Base-by-base conservation (phyloP, 805 yeast genomes). In the Metschnikowia cubensis region DNA sequence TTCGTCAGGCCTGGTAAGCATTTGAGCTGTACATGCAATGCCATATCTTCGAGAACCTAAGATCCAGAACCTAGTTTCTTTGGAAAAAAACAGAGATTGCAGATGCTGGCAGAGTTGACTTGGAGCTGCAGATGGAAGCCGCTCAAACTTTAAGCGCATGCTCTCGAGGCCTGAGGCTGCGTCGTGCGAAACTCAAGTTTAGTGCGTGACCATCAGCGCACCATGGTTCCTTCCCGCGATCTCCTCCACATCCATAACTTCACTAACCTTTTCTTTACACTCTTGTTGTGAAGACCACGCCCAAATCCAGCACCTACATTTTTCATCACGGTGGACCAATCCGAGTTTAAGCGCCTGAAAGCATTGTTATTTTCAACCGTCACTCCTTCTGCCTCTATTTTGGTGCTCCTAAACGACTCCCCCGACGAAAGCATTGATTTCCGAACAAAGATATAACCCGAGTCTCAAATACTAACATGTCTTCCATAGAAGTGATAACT, bases 401-500 rank as follows among this genome's bases (percentile, higher is more conserved):
- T 21, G 37, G 42, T 15, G 31, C n/a, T 33, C n/a, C 44, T 15
- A 33, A 20, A 39, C 33, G 13, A 17, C 15, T 42, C 21, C 15
- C 21, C n/a, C 31, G 37, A 42, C 37, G 32, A 42, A 33, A 34
- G 31, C 36, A 42, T 42, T 34, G 37, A 33, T 32, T 42, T n/a
- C 25, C 41, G n/a, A 21, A 22, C 47, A 34, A 36, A 40, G 43
- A 46, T 43, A n/a, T 17, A 38, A 22, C n/a, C 17, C 25, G 25
- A 22, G 10, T 13, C 20, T 35, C 31, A 8, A 36, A 35, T 67
- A 68, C 73, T 68, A 68, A 67, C 72, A 71, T 71, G 75, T 69
- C 74, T 46, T 69, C 69, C 66, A 66, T 71, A 68, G 79, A 74
- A 58, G 67, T 74, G 43, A 67, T 82, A 36, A 77, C 81, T 46